Base-by-base conservation (phyloP, 345 rosid species). In the Acer campestre region DNA sequence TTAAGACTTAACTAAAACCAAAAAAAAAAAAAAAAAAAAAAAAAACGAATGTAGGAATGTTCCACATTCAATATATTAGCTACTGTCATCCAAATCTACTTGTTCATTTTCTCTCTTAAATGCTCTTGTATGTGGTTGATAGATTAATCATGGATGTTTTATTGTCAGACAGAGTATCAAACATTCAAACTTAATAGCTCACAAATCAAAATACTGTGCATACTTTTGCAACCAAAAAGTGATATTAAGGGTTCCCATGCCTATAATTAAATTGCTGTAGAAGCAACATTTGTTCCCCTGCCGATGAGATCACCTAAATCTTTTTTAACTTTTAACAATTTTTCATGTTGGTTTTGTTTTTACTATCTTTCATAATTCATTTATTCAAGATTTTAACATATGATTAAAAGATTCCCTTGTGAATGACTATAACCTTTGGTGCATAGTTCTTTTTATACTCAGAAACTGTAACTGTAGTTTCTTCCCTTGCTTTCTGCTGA, bases 41-140 rank as follows among this genome's bases (percentile, higher is more conserved):
- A 11, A 25, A 69, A 70, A 16, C 4, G 38, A 70, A 70, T 51
- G 44, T 53, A 20, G 20, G 62, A 58, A 20, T 22, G 63, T 59
- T 59, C 22, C 27, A 59, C 20, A 27, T 18, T 59, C 63, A 18
- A 10, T 59, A 59, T 17, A 14, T 53, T 18, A 58, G 23, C 62
- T 18, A 59, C 27, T 59, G 23, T 59, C 12, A 59, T 59, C 58
- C 44, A 17, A n/a, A 27, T 31, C 7, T 25, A 55, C 20, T 68
- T 68, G 38, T 10, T 72, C 16, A 59, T 22, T 35, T 71, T 71
- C 46, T 56, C 46, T 42, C 75, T 59, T 48, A 40, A 20, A 56
- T 72, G 67, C 40, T 58, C 31, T 59, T 59, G 17, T 16, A 14
- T 42, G 67, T 58, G 75, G 66, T 40, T 58, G 29, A 58, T 11